Evolutionary conservation across 2,329 filamentous ascomycete genomes (phyloP), one percentile per base, ranked within the genome.

Genomic region (Delphinella strobiligena): DNA sequence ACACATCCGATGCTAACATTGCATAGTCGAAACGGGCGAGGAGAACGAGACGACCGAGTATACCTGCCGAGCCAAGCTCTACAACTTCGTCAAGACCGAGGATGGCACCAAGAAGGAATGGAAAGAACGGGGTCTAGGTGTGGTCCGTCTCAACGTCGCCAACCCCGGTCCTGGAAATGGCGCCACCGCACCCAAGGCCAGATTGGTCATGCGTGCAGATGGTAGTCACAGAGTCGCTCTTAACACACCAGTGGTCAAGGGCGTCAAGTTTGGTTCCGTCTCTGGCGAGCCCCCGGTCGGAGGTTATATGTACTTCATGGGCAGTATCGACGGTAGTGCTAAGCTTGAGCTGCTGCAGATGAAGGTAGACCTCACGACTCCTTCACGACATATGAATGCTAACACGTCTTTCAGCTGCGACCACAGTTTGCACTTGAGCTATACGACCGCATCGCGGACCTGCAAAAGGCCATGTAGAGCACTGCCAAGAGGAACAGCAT

Each of bases 151-250:
- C 56, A 94, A 95, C 52, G 78, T 81, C 11, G 74, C 75, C 2
- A 69, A 74, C 47, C 60, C 63, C 19, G 74, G 69, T 42, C 62
- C 66, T 2, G 58, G 56, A 9, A 49, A 54, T 15, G 49, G 55
- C 11, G 49, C 50, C 15, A 59, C 48, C 44, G 71, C 57, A 38
- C 59, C 60, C 29, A 67, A 65, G 45, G 73, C 80, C 17, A 81
- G 89, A 31, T 74, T 96, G 48, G 74, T 96, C 45, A 87, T 95
- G 78, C 80, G 89, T 14, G 86, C 93, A 49, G 88, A 95, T 53
- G 86, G 87, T 44, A 91, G 85, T 1, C 78, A 88, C 52, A 76
- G 86, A 16, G 78, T 96, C 39, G 79, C 94, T 45, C 68, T 96
- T 37, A 96, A 96, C 62, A 85, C 82, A 1, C 76, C 79, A 1